Conservation (phyloP, 2,329 filamentous ascomycete species). For the Bipolaris bicolor region DNA sequence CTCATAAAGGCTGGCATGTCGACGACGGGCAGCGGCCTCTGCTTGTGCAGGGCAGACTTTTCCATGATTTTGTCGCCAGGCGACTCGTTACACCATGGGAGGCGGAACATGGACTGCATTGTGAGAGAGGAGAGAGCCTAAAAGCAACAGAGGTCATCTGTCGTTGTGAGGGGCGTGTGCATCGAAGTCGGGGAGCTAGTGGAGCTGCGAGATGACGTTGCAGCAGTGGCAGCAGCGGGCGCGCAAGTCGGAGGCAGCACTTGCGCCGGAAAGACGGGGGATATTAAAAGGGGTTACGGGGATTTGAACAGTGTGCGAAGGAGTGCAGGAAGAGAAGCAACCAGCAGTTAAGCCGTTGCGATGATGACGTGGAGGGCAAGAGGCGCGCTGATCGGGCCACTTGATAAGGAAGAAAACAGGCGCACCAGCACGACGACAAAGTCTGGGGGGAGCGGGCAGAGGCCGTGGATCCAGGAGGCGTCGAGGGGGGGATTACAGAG, state of each 20-base stretch:
- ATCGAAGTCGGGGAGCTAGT: constrained; percentile 36
- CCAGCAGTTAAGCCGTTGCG: constrained; percentile 38
- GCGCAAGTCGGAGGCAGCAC: constrained; percentile 20
- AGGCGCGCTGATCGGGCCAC: constrained; percentile 41
- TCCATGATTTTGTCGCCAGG: constrained; percentile 53
- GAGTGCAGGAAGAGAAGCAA: constrained; percentile 44
- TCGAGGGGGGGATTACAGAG: constrained; percentile 27
- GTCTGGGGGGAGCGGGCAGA: constrained; percentile 20
- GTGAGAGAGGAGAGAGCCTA: constrained; percentile 46
- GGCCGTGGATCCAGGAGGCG: constrained; percentile 32
- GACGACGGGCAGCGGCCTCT: constrained; percentile 53
- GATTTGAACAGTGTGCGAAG: constrained; percentile 40
- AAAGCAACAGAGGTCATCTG: constrained; percentile 49
- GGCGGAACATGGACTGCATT: constrained; percentile 60
- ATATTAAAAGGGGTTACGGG: constrained; percentile 40
- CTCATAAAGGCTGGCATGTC: constrained; percentile 54
- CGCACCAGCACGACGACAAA: constrained; percentile 27
- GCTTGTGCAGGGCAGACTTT: constrained; percentile 50
- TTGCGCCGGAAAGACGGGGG: constrained; percentile 19
- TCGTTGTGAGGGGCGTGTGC: constrained; percentile 42
- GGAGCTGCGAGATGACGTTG: constrained; percentile 42
- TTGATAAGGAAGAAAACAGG: constrained; percentile 31
- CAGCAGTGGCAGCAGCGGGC: constrained; percentile 28
- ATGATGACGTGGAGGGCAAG: constrained; percentile 43
- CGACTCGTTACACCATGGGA: constrained; percentile 56